Percentiles rank a stretch among this genome's conserved stretches.
phyloP scores from a whole-genome alignment of 371 early-diverging fungal species.

The Aphelidium insulamus region DNA sequence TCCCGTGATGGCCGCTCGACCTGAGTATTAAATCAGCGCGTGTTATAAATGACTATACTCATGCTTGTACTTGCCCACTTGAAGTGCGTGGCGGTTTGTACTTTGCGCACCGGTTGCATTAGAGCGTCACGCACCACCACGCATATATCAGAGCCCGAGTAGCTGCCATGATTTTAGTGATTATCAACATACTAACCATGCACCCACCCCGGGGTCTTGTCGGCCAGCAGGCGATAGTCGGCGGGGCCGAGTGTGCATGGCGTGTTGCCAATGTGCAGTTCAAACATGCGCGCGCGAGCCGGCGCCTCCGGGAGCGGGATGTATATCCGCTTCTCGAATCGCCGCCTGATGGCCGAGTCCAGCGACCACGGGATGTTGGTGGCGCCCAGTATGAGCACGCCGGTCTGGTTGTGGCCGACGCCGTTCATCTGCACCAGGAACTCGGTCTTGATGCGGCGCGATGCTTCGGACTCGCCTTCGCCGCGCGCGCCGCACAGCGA shows the following conservation, averaged over 20 bases:
- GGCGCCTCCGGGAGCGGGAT: slow-evolving; percentile 78
- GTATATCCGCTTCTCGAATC: slow-evolving; percentile 91
- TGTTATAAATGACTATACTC: not conserved
- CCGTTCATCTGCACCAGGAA: slow-evolving; percentile 96
- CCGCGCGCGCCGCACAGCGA: slow-evolving; percentile 82
- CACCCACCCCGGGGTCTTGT: slow-evolving; percentile 52
- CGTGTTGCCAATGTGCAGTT: slow-evolving; percentile 68
- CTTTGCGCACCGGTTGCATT: slow-evolving; percentile 90
- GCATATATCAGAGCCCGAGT: slow-evolving; percentile 85
- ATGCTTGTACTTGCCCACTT: slow-evolving; percentile 31
- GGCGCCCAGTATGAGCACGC: slow-evolving; percentile 83
- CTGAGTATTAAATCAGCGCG: slow-evolving; percentile 9
- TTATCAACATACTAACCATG: not conserved
- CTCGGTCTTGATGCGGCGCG: slow-evolving; percentile 83
- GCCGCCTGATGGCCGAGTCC: slow-evolving; percentile 75
- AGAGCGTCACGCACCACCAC: slow-evolving; percentile 82
- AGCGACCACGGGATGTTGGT: slow-evolving; percentile 95
- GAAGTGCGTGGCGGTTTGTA: slow-evolving; percentile 89
- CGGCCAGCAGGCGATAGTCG: slow-evolving; percentile 51
- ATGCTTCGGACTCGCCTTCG: slow-evolving; percentile 87
- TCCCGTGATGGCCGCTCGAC: slow-evolving; percentile 34
- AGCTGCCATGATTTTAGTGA: slow-evolving; percentile 16
- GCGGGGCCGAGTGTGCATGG: slow-evolving; percentile 44
- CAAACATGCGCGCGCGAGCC: slow-evolving; percentile 78
- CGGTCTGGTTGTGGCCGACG: slow-evolving; percentile 79